Evolutionary conservation across 768 basidiomycete species (phyloP).

Genomic region (Kwoniella europaea): DNA sequence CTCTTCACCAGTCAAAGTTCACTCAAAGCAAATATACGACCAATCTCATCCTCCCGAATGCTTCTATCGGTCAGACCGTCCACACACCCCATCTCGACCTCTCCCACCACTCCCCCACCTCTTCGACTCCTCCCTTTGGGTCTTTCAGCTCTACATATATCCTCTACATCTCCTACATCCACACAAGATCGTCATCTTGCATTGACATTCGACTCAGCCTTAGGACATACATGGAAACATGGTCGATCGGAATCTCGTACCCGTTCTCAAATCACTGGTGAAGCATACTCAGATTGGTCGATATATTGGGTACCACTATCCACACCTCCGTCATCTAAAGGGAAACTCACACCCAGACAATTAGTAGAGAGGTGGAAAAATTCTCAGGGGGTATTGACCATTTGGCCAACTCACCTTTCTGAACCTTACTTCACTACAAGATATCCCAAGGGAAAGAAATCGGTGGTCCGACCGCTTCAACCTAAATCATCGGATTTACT

Average conservation of each 20-base stretch:
- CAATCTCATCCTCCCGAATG: conserved; percentile 4
- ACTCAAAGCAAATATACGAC: conserved; percentile 7
- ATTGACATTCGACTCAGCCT: conserved; percentile 11
- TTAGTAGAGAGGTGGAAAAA: conserved; percentile 18
- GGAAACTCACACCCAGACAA: conserved; percentile 21
- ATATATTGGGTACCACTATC: conserved; percentile 27
- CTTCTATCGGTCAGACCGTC: conserved; percentile 17
- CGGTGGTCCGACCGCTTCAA: not conserved
- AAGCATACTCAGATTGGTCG: conserved; percentile 19
- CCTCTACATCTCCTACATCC: not conserved
- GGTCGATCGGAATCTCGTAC: conserved; percentile 3
- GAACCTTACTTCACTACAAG: not conserved
- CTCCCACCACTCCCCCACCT: conserved; percentile 1
- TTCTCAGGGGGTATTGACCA: conserved; percentile 21
- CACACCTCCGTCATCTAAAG: not conserved
- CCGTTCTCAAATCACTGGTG: not conserved
- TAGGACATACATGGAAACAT: conserved; percentile 23
- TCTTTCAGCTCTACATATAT: conserved; percentile 22
- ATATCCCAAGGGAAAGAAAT: not conserved
- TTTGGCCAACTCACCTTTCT: conserved; percentile 32
- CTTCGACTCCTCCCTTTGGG: conserved; percentile 6
- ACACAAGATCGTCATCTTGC: conserved; percentile 12
- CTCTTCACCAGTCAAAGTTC: not conserved
- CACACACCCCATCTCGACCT: not conserved
- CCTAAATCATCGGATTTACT: conserved; percentile 18